Base-by-base conservation (phyloP, 805 yeast species). In the Cyberlindnera euphorbiiphila region DNA sequence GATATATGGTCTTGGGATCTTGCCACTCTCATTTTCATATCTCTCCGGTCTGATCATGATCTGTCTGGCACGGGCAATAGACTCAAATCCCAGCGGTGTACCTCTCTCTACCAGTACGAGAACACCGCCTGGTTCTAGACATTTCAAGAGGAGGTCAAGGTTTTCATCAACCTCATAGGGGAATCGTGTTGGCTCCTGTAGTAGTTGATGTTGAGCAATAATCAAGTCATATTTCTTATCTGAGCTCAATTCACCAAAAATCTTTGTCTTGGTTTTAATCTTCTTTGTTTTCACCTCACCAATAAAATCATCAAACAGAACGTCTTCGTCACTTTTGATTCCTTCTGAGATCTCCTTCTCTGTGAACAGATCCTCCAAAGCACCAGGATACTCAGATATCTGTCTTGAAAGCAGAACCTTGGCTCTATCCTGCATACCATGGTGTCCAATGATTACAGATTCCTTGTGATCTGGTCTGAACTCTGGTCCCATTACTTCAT, bases 11-110 rank as follows among this genome's bases (percentile, higher is more conserved):
- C 88, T 66, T 22, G 93, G 88, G 22, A 78, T 70, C 51, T 81
- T 81, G 0, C 81, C 81, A 26, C 61, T 55, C 46, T 78, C 83
- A 10, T 61, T 60, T 6, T 61, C 67, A 48, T 68, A 68, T 6
- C 75, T 72, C 49, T 83, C 95, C 0, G 97, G 96, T 49, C 98
- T 76, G n/a, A 91, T 64, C 74, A 87, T 76, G 4, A 86, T 63
- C 57, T 91, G 96, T 53, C 98, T 71, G 5, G 97, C 96, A 37
- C 96, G 69, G 0, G 96, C 94, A 40, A 88, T 72, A 3, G 78
- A 69, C 60, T 93, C 98, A 55, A 86, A 86, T 0, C 98, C 98
- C 22, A 79, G 54, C 0, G 97, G 86, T 39, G 83, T 85, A 3
- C 98, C 98, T 45, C 96, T 69, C 62, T 93, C 98, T 3, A 89